Percentiles rank a stretch among this genome's conserved stretches.
phyloP scores from a whole-genome alignment of 1,284 basidiomycete genomes.

The Microbotryum violaceum region DNA sequence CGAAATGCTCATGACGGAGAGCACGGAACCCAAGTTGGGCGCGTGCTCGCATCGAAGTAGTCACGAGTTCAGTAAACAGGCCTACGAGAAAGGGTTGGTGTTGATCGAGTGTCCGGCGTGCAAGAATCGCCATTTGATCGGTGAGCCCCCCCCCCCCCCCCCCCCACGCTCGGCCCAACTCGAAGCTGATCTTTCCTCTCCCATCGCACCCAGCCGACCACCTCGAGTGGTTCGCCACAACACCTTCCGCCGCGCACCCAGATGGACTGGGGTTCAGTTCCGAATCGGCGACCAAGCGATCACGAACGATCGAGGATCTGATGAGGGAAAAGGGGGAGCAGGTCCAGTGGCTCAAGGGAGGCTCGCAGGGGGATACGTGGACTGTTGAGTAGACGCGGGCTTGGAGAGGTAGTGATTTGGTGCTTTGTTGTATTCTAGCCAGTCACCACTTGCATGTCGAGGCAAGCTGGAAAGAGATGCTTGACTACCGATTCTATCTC shows the following conservation, averaged over 20 bases:
- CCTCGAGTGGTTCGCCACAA: constrained; percentile 82
- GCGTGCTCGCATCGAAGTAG: constrained; percentile 74
- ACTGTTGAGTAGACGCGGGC: background rate
- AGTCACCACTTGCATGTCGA: no score
- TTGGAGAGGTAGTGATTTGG: background rate
- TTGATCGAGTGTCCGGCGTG: constrained; percentile 87
- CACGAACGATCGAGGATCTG: constrained; percentile 68
- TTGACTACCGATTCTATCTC: no score
- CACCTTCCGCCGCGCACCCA: constrained; percentile 21
- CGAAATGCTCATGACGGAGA: no score
- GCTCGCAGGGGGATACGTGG: constrained; percentile 8
- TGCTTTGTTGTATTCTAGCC: background rate
- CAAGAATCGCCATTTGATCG: constrained; percentile 61
- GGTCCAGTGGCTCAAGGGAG: constrained; percentile 44
- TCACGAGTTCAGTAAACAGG: constrained; percentile 75
- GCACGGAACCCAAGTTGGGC: background rate
- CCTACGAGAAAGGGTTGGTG: constrained; percentile 83
- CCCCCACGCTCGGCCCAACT: no score
- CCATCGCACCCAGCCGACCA: constrained; percentile 64
- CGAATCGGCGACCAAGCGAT: constrained; percentile 10
- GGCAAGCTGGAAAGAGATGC: no score
- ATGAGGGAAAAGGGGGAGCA: constrained; percentile 66
- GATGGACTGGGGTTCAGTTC: constrained; percentile 20
- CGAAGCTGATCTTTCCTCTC: background rate
- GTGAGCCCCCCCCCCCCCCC: constrained; percentile 13